Evolutionary conservation across 192 early-diverging fungal species (phyloP).

Genomic region (Umbelopsis ramanniana): DNA sequence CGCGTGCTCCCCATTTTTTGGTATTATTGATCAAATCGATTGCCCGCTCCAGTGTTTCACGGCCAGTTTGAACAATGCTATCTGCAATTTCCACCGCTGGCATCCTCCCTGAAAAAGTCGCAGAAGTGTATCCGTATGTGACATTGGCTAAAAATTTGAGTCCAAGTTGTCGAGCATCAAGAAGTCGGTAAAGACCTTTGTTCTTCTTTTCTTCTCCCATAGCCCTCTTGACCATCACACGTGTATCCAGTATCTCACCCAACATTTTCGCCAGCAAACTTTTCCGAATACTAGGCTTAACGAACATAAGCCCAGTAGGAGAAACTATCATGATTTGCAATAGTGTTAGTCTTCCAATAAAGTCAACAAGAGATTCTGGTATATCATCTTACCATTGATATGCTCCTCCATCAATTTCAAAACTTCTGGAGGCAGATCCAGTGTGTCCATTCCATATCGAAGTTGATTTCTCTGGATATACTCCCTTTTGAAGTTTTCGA

Average conservation of each 20-base stretch:
- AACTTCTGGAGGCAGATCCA: constrained; percentile 64
- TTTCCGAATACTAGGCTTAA: constrained; percentile 79
- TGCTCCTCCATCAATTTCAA: constrained; percentile 70
- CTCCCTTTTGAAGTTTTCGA: background rate
- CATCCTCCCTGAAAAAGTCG: constrained; percentile 88
- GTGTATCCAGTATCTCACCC: constrained; percentile 83
- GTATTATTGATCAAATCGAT: constrained; percentile 69
- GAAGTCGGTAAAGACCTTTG: constrained; percentile 62
- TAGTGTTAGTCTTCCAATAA: too few relatives aligned
- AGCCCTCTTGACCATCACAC: constrained; percentile 86
- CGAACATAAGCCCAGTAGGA: constrained; percentile 87
- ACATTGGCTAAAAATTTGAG: constrained; percentile 94
- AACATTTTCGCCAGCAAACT: constrained; percentile 86
- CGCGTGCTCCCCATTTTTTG: constrained; percentile 70
- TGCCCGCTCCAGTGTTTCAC: constrained; percentile 79
- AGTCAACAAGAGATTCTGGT: too few relatives aligned
- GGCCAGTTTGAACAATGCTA: constrained; percentile 86
- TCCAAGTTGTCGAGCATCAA: constrained; percentile 84
- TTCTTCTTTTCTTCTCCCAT: constrained; percentile 77
- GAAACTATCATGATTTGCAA: constrained; percentile 45
- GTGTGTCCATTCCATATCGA: constrained; percentile 68
- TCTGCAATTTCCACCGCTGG: constrained; percentile 90
- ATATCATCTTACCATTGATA: constrained; percentile 53
- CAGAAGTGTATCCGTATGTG: constrained; percentile 88
- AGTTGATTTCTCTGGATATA: constrained; percentile 23